Conservation (phyloP, 306 rosid species). For the Sesbania bispinosa region DNA sequence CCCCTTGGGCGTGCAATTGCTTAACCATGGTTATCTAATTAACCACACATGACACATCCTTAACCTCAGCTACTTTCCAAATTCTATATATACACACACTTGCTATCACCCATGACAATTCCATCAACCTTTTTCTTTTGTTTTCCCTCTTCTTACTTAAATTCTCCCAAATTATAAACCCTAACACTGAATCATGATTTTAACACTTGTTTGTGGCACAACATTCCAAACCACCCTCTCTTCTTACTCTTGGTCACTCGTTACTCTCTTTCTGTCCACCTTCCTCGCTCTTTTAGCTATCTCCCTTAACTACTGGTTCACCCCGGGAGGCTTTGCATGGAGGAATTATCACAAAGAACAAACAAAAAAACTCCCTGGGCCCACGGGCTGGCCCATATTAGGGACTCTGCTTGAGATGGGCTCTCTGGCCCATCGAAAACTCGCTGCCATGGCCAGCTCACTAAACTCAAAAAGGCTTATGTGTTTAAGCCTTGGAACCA, state of each 20-base stretch:
- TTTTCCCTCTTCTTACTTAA: too few relatives aligned
- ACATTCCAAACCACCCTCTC: conserved; percentile 23
- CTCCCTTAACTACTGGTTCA: conserved; percentile 46
- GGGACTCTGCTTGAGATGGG: conserved; percentile 66
- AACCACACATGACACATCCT: conserved; percentile 3
- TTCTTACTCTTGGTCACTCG: conserved; percentile 5
- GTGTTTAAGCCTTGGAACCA: conserved; percentile 66
- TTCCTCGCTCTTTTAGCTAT: conserved; percentile 28
- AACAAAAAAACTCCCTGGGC: conserved; percentile 37
- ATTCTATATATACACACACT: conserved; percentile 36
- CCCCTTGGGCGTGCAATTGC: background rate
- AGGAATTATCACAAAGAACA: conserved; percentile 28
- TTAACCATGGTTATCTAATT: conserved; percentile 24
- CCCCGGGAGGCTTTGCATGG: conserved; percentile 94
- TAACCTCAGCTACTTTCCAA: conserved; percentile 21
- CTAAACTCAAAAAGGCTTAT: conserved; percentile 50
- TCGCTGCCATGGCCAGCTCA: conserved; percentile 48
- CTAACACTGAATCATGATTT: too few relatives aligned
- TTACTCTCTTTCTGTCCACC: conserved; percentile 26
- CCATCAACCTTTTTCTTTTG: too few relatives aligned
- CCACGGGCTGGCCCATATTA: conserved; percentile 72
- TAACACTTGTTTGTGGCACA: conserved; percentile 2
- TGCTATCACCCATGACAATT: conserved; percentile 25
- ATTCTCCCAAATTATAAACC: too few relatives aligned
- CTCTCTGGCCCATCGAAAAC: conserved; percentile 58